phyloP scores from a whole-genome alignment of 2,329 filamentous ascomycete species.

The Fusarium stilboides region DNA sequence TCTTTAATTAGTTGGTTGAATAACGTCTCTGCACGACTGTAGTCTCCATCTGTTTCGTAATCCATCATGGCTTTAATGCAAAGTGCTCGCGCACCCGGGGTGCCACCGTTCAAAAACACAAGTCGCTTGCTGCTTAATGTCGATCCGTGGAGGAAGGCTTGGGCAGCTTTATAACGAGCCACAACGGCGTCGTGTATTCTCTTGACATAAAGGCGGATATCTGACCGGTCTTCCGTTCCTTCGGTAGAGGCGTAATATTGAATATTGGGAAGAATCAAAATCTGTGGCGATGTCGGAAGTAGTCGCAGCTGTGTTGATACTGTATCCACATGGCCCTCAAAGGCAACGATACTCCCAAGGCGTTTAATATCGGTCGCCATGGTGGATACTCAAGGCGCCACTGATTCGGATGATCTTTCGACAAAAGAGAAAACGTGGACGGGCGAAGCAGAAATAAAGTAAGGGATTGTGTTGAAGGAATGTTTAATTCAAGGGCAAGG shows the following conservation, averaged over 20 bases:
- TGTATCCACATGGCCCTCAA: slow-evolving; percentile 70
- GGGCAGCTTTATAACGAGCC: slow-evolving; percentile 64
- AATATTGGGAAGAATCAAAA: slow-evolving; percentile 70
- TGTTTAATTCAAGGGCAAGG: slow-evolving; percentile 24
- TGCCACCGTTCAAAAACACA: slow-evolving; percentile 74
- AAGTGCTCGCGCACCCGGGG: slow-evolving; percentile 66
- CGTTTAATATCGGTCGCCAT: slow-evolving; percentile 49
- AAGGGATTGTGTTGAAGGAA: slow-evolving; percentile 33
- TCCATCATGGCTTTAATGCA: slow-evolving; percentile 70
- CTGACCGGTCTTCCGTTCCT: slow-evolving; percentile 49
- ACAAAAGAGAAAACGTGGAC: slow-evolving; percentile 5
- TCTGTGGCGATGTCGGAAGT: slow-evolving; percentile 71
- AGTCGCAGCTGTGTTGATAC: slow-evolving; percentile 73
- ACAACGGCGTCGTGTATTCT: slow-evolving; percentile 66
- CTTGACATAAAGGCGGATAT: slow-evolving; percentile 60
- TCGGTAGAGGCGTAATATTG: slow-evolving; percentile 61
- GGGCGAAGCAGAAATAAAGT: slow-evolving; percentile 20
- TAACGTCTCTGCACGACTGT: slow-evolving; percentile 64
- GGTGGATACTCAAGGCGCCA: slow-evolving; percentile 31
- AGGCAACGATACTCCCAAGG: slow-evolving; percentile 69
- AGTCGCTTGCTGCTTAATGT: slow-evolving; percentile 65
- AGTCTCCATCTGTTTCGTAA: slow-evolving; percentile 65
- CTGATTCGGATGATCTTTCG: slow-evolving; percentile 32
- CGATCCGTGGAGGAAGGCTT: slow-evolving; percentile 65
- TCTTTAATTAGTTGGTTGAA: slow-evolving; percentile 67